These are phyloP conservation scores for Pleodorina starrii DNA, from an alignment of 139 green algal species.

Conservation along the genomic window DNA sequence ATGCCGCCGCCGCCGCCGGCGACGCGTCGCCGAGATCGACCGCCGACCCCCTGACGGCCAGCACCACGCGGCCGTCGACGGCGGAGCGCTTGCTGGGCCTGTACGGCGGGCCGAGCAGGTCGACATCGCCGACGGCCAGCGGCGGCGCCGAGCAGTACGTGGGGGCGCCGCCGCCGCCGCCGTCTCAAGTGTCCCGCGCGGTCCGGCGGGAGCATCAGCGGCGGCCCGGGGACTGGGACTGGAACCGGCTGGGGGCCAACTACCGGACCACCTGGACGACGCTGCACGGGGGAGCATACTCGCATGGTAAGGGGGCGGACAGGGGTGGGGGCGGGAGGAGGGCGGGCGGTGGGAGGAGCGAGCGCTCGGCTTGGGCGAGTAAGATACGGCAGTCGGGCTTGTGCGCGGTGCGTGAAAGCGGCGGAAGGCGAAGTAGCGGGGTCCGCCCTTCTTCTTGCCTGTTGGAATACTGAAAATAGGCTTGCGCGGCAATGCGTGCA, in stretches of 20 bases:
- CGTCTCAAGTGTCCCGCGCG: constrained; percentile 43
- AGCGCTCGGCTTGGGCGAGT: too few relatives aligned
- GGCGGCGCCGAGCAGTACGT: background rate
- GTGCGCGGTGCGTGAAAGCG: too few relatives aligned
- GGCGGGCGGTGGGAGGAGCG: too few relatives aligned
- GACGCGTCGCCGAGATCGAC: background rate
- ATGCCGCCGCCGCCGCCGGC: background rate
- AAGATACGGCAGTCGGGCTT: too few relatives aligned
- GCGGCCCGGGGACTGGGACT: constrained; percentile 61
- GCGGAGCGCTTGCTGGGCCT: background rate
- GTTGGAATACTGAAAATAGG: too few relatives aligned
- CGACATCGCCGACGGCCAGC: background rate
- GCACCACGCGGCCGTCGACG: background rate
- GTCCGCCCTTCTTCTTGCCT: too few relatives aligned
- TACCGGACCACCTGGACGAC: constrained; percentile 60
- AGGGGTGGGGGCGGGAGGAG: too few relatives aligned
- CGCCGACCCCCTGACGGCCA: background rate
- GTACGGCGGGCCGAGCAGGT: background rate
- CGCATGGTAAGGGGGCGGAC: background rate
- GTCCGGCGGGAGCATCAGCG: constrained; percentile 40
- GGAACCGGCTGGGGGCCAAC: constrained; percentile 57
- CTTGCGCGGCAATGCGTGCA: too few relatives aligned
- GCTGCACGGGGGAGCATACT: constrained; percentile 61
- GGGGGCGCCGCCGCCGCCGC: constrained; percentile 46
- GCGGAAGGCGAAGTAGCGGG: too few relatives aligned